phyloP scores from a whole-genome alignment of 805 yeast genomes.

The Ogataea wickerhamii region DNA sequence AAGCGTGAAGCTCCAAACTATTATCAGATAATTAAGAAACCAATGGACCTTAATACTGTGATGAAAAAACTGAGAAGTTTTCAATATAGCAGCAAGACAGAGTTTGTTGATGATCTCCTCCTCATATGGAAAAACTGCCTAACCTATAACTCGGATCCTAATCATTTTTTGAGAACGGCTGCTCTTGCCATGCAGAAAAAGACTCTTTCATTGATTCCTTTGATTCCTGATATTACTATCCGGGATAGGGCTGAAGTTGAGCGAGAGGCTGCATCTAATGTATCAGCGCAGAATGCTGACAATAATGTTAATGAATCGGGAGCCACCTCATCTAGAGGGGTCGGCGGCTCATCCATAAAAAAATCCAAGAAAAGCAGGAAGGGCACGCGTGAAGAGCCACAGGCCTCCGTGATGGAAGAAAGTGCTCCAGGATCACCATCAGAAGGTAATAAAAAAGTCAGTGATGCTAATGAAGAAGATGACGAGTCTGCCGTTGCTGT shows the following conservation, averaged over 20 bases:
- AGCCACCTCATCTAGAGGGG: conserved; percentile 32
- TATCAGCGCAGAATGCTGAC: conserved; percentile 37
- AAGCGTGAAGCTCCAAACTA: conserved; percentile 98
- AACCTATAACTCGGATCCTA: conserved; percentile 90
- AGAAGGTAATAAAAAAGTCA: background rate
- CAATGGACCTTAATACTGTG: conserved; percentile 96
- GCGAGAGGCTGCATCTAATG: conserved; percentile 50
- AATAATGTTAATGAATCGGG: conserved; percentile 25
- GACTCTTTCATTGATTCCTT: conserved; percentile 67
- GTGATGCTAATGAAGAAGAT: background rate
- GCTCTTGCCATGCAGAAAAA: conserved; percentile 96
- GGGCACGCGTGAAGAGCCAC: conserved; percentile 24
- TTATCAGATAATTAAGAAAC: conserved; percentile 80
- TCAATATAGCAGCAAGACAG: conserved; percentile 79
- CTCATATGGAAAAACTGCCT: conserved; percentile 94
- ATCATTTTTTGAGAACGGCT: conserved; percentile 84
- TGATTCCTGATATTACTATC: conserved; percentile 85
- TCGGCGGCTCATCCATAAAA: conserved; percentile 30
- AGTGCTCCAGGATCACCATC: conserved; percentile 4
- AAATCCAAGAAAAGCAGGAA: conserved; percentile 38
- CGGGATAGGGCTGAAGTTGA: conserved; percentile 72
- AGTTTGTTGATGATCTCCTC: conserved; percentile 93
- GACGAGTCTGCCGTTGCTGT: background rate
- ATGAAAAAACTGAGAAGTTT: conserved; percentile 81
- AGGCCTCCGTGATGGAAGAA: conserved; percentile 4